Evolutionary conservation across 306 rosid species (phyloP), one percentile per base, ranked within the genome.

Genomic region (Gastrolobium bilobum): DNA sequence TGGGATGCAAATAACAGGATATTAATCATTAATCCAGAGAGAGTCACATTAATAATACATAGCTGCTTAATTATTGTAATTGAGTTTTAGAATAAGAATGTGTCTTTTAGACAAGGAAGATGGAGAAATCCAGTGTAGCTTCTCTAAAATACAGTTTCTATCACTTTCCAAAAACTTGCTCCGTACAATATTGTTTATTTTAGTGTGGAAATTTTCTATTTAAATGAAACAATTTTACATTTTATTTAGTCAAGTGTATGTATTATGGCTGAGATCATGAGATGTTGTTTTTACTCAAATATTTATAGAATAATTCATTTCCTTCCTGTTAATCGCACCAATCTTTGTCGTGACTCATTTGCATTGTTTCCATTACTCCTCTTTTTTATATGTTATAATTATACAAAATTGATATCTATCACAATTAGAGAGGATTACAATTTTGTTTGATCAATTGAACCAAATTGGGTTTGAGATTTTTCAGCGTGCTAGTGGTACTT

Each of bases 41-140:
- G n/a, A n/a, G n/a, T n/a, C n/a, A n/a, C n/a, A n/a, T n/a, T 7
- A 72, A 7, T 0, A 39, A 43, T 15, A 43, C 78, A 73, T 42
- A 57, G 33, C 39, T 73, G 67, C 57, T 42, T 7, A 20, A 29
- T 58, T 58, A 8, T 8, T 59, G 69, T 9, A 58, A 14, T 63
- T 59, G 52, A 59, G 34, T 29, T 72, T 39, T 54, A 6, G 2
- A 34, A 10, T 15, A 39, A 20, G 52, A 39, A 38, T 26, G 34
- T 10, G n/a, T 35, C 26, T 15, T 52, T 57, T 5, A 30, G 57
- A 34, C 11, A 73, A 31, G 8, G 68, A 73, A 30, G 57, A 44
- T 29, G 33, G 35, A 6, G 53, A 42, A 39, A 38, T 71, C 39
- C n/a, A 0, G 4, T 58, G 13, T 34, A 43, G 33, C 37, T 44